Evolutionary conservation across 768 basidiomycete genomes (phyloP).

Genomic region (Agaricus blazei): DNA sequence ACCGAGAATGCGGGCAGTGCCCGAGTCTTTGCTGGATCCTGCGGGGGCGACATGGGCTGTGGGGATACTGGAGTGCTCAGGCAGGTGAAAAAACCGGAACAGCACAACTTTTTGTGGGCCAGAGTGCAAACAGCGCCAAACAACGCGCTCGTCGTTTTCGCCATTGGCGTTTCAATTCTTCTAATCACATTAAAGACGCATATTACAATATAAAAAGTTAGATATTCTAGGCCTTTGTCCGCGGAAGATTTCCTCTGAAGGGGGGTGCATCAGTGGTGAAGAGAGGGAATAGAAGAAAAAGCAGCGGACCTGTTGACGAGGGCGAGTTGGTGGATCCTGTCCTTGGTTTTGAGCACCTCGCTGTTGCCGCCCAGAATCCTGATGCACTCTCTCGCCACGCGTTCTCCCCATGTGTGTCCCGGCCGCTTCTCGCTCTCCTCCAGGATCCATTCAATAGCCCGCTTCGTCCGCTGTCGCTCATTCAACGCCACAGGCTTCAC

Average conservation of each 20-base stretch:
- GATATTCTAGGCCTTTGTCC: not conserved
- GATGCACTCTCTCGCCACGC: conserved; percentile 78
- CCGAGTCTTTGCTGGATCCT: conserved; percentile 77
- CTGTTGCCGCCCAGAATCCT: conserved; percentile 61
- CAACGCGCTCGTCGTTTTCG: conserved; percentile 10
- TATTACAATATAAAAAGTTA: not conserved
- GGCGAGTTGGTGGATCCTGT: conserved; percentile 58
- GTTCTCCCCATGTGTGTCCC: conserved; percentile 56
- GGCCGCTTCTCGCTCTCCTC: conserved; percentile 52
- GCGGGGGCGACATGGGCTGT: conserved; percentile 34
- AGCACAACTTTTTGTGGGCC: conserved; percentile 4
- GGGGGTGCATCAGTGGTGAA: not conserved
- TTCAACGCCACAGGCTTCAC: conserved; percentile 66
- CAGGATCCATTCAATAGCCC: conserved; percentile 69
- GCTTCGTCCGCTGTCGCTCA: conserved; percentile 74
- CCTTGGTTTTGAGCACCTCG: conserved; percentile 55
- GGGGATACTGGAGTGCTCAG: not conserved
- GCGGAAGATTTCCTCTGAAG: conserved; percentile 11
- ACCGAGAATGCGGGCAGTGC: conserved; percentile 83
- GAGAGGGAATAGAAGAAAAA: not conserved
- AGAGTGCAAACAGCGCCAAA: conserved; percentile 4
- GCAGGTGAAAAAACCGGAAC: not conserved
- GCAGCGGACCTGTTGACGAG: conserved; percentile 70
- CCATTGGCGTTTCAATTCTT: conserved; percentile 5
- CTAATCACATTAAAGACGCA: not conserved